Base-by-base conservation (phyloP, 306 rosid species). In the Medicago lupulina region DNA sequence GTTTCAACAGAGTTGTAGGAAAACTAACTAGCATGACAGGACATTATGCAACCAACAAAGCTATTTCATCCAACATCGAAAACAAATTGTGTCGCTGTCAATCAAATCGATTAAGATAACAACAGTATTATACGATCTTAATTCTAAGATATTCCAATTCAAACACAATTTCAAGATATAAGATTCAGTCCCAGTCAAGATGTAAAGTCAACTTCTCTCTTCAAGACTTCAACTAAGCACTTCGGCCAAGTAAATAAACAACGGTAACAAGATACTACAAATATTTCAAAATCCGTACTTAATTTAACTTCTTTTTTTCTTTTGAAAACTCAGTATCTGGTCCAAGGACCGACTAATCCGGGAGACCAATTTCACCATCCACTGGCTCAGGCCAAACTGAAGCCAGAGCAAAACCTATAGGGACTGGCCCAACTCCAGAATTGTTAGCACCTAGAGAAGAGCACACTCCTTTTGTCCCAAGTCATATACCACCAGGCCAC, bases 1-100 rank as follows among this genome's bases (percentile, higher is more conserved):
- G 70, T 76, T 78, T 78, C 74, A 63, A 79, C 70, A 53, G 66
- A n/a, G 74, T 41, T 23, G 65, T 28, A 65, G 38, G 58, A 71
- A 50, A 78, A 41, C 59, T 62, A 67, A 75, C 43, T 63, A 43
- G 59, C 43, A 81, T 12, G 65, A 72, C 58, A 71, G 51, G 41
- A 54, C 60, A 65, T 31, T 41, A 65, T 12, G 70, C 70, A 55
- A 76, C 75, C 3, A 64, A 76, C 12, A 44, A 76, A 71, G 41
- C 67, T 16, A 21, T 57, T 25, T 71, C 75, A 46, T 63, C 51
- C 70, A 81, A 81, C 59, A 70, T 64, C 55, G 61, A 81, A 63
- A 76, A 68, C 16, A 21, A 65, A 68, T n/a, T 58, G 28, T 36
- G 2, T 17, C 57, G 46, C 23, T 21, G 23, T 6, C 69, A 43